A percentile compares a stretch with the other conserved stretches of the same genome.
phyloP scores from a whole-genome alignment of 73 alveolate genomes.

The Symbiodinium natans region DNA sequence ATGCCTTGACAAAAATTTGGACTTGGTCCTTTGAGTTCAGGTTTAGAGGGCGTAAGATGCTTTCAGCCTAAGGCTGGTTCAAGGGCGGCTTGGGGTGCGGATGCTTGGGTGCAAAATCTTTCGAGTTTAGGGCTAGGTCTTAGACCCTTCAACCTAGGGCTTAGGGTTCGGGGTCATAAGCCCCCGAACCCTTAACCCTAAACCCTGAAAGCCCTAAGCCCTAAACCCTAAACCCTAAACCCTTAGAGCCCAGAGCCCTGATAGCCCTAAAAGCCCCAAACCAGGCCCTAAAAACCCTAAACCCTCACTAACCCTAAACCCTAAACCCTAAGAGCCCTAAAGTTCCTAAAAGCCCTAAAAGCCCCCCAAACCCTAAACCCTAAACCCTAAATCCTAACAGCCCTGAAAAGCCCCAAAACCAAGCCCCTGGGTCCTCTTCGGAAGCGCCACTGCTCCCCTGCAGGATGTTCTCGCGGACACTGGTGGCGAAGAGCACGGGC shows the following conservation, averaged over 20 bases:
- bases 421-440: conserved; percentile 95
- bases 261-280: neutral
- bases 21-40: too few species aligned
- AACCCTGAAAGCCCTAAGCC: neutral
- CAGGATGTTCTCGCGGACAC: conserved; percentile 97
- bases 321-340: neutral
- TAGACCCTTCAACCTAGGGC: too few species aligned
- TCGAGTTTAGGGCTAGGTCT: neutral
- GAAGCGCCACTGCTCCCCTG: conserved; percentile 97
- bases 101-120: neutral
- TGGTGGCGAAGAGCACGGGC: conserved; percentile 97
- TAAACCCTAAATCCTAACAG: neutral
- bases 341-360: neutral
- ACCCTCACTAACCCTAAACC: neutral
- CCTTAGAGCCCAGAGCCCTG: too few species aligned
- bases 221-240: too few species aligned
- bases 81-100: neutral
- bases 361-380: neutral
- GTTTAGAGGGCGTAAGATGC: too few species aligned
- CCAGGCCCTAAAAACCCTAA: neutral
- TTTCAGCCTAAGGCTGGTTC: too few species aligned
- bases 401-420: conserved; percentile 52
- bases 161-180: neutral
- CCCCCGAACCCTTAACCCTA: neutral
- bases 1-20: too few species aligned